Evolutionary conservation across 352 stramenopile genomes (phyloP), one percentile per base, ranked within the genome.

Genomic region (Phytopythium ostracodes): DNA sequence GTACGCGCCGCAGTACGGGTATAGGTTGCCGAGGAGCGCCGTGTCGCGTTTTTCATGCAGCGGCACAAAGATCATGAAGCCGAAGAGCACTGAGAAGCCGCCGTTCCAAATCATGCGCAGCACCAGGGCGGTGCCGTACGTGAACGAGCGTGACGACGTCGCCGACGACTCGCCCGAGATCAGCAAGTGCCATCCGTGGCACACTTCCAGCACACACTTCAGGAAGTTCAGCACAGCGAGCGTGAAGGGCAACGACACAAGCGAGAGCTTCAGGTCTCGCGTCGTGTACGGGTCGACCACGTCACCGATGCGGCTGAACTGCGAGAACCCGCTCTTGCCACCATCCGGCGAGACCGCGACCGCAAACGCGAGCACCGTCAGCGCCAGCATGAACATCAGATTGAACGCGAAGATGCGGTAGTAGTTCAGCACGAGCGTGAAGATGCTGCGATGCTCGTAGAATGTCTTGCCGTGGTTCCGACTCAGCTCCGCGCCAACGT

Each of bases 371-470:
- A 89, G 61, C 11, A 89, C 80, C 14, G 65, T 70, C 4, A 91
- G 63, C 24, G 71, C 40, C 43, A 87, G 66, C 49, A 91, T 55
- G 57, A 89, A 91, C 74, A 91, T 83, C 40, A 90, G 65, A 62
- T 92, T 89, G 71, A 92, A 92, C 57, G 89, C 78, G 69, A 92
- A 92, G 63, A 92, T 92, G 20, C 82, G 81, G 66, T 90, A 90
- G 67, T 89, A 92, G 61, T 90, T 89, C 27, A 92, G 66, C 29
- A 92, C 65, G 51, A 90, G 68, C 2, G 80, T 90, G 20, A 92
- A 74, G 25, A 92, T 55, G 46, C 75, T 87, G 17, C 82, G 80
- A 63, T 92, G 80, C 59, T 92, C 82, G 67, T 89, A 90, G 65
- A 88, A 92, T 31, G 82, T 90, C 68, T 92, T 92, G 65, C 75